Conservation (phyloP, 805 yeast genomes). For the Teunomyces barrocoloradensis region DNA sequence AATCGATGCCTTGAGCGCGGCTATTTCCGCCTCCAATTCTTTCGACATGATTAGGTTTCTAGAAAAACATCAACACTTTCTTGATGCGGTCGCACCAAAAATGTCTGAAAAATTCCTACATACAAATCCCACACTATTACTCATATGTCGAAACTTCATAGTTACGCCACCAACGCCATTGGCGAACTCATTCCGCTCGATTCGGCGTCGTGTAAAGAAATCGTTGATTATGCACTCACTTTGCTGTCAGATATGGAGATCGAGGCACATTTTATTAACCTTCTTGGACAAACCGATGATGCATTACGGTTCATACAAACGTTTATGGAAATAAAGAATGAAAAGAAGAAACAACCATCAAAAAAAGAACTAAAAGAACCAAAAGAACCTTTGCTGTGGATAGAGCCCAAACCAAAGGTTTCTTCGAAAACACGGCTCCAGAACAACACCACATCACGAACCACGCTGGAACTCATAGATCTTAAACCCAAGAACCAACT, state of each 20-base stretch:
- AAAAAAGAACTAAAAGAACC: slow-evolving; percentile 8
- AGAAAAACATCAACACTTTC: too few relatives aligned
- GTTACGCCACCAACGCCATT: slow-evolving; percentile 27
- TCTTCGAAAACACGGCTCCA: slow-evolving; percentile 11
- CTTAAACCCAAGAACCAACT: slow-evolving; percentile 29
- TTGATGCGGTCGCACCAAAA: too few relatives aligned
- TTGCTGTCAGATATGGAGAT: slow-evolving; percentile 48
- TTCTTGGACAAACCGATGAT: slow-evolving; percentile 57
- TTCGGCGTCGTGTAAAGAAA: slow-evolving; percentile 50
- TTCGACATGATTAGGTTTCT: slow-evolving; percentile 1
- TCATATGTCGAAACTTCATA: slow-evolving; percentile 15
- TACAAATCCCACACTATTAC: not conserved
- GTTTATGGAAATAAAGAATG: slow-evolving; percentile 41
- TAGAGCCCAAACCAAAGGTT: slow-evolving; percentile 3
- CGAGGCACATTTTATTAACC: slow-evolving; percentile 50
- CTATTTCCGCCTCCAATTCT: slow-evolving; percentile 29
- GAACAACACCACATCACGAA: slow-evolving; percentile 24
- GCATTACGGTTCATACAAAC: slow-evolving; percentile 46
- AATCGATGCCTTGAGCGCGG: slow-evolving; percentile 25
- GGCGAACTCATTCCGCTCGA: slow-evolving; percentile 54
- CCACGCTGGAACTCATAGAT: slow-evolving; percentile 49
- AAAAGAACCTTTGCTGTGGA: not conserved
- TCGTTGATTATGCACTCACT: slow-evolving; percentile 51
- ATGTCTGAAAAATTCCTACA: not conserved
- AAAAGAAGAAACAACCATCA: slow-evolving; percentile 16